Base-by-base conservation (phyloP, 2,329 filamentous ascomycete genomes). In the Westerdykella aurantiaca region DNA sequence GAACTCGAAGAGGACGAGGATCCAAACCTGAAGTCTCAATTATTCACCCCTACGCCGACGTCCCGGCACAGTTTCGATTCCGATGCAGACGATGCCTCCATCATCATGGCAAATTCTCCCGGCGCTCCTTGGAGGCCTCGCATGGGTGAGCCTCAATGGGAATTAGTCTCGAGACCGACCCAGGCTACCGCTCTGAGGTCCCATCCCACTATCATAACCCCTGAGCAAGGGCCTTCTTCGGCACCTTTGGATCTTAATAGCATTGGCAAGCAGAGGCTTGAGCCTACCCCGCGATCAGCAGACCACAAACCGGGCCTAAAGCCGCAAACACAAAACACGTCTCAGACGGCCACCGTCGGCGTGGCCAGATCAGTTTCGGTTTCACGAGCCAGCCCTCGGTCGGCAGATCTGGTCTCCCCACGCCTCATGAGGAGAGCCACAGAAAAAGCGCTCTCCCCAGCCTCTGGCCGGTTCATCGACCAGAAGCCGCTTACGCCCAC, bases 311-410 rank as follows among this genome's bases (percentile, higher is more conserved):
- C 46, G 10, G 39, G 34, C 6, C 47, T 13, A 43, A 43, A 17
- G 45, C 46, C 17, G 40, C 45, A 23, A 49, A 42, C 37, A 37
- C 42, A 17, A 37, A 46, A 21, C 14, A 41, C 23, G 5, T 34
- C 49, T 13, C 57, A 54, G 31, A 55, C 58, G 17, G 33, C 33
- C 22, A 62, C 57, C 7, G 54, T 67, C 5, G 64, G 64, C 12
- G 49, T 67, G 12, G 64, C 64, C 13, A 47, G 64, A 17, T 57
- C 53, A 9, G 53, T 67, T 9, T 62, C 57, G 18, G 62, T 67
- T 16, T 58, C 54, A 18, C 50, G 62, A 33, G 55, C 64, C 12
- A 56, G 57, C 44, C 41, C 58, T 2, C 39, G 41, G 31, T 12
- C 31, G 21, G 39, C 37, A 47, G 22, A 52, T 4, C 17, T 53